Percentiles rank a stretch among this genome's conserved stretches.
These are phyloP conservation scores for Vararia minispora DNA, from an alignment of 768 basidiomycete species.

Conservation along the genomic window DNA sequence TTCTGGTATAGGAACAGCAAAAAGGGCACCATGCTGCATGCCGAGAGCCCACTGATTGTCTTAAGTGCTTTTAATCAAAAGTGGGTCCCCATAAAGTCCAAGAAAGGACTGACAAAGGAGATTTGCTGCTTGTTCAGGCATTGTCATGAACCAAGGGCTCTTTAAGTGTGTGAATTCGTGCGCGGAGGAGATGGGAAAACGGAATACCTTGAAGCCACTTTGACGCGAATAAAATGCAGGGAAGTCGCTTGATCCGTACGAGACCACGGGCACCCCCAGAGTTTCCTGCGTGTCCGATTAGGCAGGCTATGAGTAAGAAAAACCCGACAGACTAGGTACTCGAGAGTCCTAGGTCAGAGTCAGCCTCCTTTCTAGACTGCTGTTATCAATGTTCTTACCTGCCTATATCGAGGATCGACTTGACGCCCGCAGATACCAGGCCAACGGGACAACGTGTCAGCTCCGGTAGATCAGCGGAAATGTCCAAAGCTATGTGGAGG, in stretches of 20 bases:
- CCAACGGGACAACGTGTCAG: slow-evolving; percentile 84
- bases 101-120: slow-evolving; percentile 52
- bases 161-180: slow-evolving; percentile 19
- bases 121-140: slow-evolving; percentile 56
- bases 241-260: slow-evolving; percentile 71
- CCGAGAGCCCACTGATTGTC: slow-evolving; percentile 62
- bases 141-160: slow-evolving; percentile 70
- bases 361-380: too few species aligned
- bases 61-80: slow-evolving; percentile 20
- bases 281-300: slow-evolving; percentile 59
- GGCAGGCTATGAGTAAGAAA: not conserved
- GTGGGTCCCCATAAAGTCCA: too few species aligned
- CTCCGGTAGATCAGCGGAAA: slow-evolving; percentile 90
- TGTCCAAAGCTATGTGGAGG: slow-evolving; percentile 65
- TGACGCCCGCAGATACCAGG: slow-evolving; percentile 87
- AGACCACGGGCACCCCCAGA: slow-evolving; percentile 82
- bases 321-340: slow-evolving; percentile 47
- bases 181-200: not conserved
- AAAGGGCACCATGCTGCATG: slow-evolving; percentile 65
- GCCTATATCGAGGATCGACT: slow-evolving; percentile 91
- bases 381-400: too few species aligned
- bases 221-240: slow-evolving; percentile 88
- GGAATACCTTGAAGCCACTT: slow-evolving; percentile 66
- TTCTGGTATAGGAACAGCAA: slow-evolving; percentile 86
- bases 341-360: slow-evolving; percentile 68